Base-by-base conservation (phyloP, 768 basidiomycete genomes). In the Collybia sordida region DNA sequence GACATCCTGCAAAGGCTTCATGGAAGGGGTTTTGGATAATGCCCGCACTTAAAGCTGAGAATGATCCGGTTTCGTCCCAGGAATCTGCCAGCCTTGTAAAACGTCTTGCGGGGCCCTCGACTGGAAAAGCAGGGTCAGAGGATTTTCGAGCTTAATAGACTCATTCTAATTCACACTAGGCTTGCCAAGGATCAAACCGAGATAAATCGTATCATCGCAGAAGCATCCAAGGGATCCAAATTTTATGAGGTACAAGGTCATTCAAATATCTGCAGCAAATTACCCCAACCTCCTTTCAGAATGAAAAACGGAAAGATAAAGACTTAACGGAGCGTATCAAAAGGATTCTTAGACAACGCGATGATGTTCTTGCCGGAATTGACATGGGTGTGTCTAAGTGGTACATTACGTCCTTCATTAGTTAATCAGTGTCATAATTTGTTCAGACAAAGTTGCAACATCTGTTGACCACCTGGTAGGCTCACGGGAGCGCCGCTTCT, bases 211-310 rank as follows among this genome's bases (percentile, higher is more conserved):
- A 80, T 93, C 48, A 97, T 96, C 45, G 89, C 90, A 1, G 90
- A 96, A 45, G 93, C 83, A 15, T 93, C 90, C 6, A 93, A 91
- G 62, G 94, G 94, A 3, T 95, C 93, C 22, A 93, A 93, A 68
- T 98, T 89, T 67, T 95, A 91, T 64, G 84, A 93, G 73, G 88
- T n/a, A n/a, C 81, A 63, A 60, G 74, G 55, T 6, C 47, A 42
- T 42, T n/a, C 19, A 19, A 22, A 7, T 19, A 24, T 21, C 31
- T 24, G 22, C 22, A 8, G 2, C 9, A 25, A 6, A 19, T 28
- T 14, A 18, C 23, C 18, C 45, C 37, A 25, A 47, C 2, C 21
- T 40, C 19, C n/a, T 21, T 34, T 17, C 12, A 91, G 83, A 93
- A 95, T 56, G 93, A 97, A 72, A 93, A 91, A 65, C 80, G 82